Conservation (phyloP, 306 rosid genomes). For the Medicago arabica region DNA sequence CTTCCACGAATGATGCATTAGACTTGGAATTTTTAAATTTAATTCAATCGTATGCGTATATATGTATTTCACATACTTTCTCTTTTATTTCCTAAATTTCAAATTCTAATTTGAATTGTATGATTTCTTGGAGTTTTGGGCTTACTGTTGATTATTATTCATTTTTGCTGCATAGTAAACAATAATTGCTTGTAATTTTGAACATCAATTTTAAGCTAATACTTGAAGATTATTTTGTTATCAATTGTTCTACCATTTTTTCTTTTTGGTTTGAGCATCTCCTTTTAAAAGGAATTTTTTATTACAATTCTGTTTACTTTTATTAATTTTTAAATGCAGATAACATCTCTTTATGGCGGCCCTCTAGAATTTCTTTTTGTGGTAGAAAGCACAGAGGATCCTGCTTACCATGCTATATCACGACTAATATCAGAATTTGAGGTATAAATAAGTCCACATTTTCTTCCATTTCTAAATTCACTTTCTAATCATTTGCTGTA, state of each 20-base stretch:
- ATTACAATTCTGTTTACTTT: slow-evolving; percentile 6
- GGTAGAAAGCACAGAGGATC: slow-evolving; percentile 89
- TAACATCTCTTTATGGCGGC: slow-evolving; percentile 95
- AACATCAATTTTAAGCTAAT: slow-evolving; percentile 37
- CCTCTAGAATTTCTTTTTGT: slow-evolving; percentile 86
- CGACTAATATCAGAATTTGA: slow-evolving; percentile 65
- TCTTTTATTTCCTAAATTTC: slow-evolving; percentile 27
- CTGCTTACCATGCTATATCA: slow-evolving; percentile 82
- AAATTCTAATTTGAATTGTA: slow-evolving; percentile 30
- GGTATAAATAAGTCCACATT: slow-evolving; percentile 53
- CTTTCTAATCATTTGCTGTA: slow-evolving; percentile 10
- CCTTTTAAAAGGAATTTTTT: slow-evolving; percentile 26
- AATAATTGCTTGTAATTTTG: slow-evolving; percentile 20
- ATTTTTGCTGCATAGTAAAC: slow-evolving; percentile 21
- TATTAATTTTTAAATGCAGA: slow-evolving; percentile 52
- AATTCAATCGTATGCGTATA: neutral
- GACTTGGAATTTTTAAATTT: slow-evolving; percentile 10
- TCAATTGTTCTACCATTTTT: slow-evolving; percentile 17
- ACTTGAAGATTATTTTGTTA: slow-evolving; percentile 21
- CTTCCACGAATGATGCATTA: slow-evolving; percentile 7
- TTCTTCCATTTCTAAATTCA: slow-evolving; percentile 2
- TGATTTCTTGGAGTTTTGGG: slow-evolving; percentile 22
- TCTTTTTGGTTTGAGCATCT: slow-evolving; percentile 24
- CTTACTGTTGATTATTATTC: slow-evolving; percentile 13
- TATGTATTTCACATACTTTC: slow-evolving; percentile 19